Base-by-base conservation (phyloP, 768 basidiomycete genomes). In the Gymnopilus junonius region DNA sequence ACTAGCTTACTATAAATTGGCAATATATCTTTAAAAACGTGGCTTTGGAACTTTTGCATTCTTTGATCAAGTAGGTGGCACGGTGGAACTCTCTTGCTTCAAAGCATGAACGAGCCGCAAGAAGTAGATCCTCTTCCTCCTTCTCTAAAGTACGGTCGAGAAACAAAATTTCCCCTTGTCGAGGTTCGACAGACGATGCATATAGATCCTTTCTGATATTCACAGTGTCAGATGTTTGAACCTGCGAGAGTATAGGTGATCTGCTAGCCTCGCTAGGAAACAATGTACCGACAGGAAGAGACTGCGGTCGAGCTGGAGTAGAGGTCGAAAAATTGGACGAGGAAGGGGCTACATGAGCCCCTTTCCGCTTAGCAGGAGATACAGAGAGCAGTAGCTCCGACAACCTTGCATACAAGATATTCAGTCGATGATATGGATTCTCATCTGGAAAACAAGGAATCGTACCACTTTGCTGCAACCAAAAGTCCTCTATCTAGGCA, bases 21-120 rank as follows among this genome's bases (percentile, higher is more conserved):
- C 92, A 85, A 73, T 99, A 99, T 20, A 89, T 73, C 48, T 84
- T 82, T 64, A 98, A 67, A 75, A 97, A 99, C 25, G 79, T 82
- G 8, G 90, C 89, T 72, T 91, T 91, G 25, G 86, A 74, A 67
- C 92, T 91, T 67, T 74, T 84, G 69, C 92, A 93, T 8, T 81
- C 79, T 55, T 79, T 80, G 53, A 99, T 75, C 59, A 87, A 75
- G 67, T 89, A 85, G 6, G 85, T 83, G 7, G 89, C 92, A 62
- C 95, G 84, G 50, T 87, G 79, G 68, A 91, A 90, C 69, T 99
- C 95, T 70, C 89, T 88, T 15, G 86, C 77, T 65, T 93, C 88
- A 66, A 93, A 85, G 70, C 87, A 92, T 20, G 87, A 81, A 59
- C 87, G 87, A 2, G 92, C 95, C 35, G 91, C 83, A 57, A 85